Evolutionary conservation across 164 flowering plant genomes (phyloP), one percentile per base, ranked within the genome.

Genomic region (Buxus sempervirens): DNA sequence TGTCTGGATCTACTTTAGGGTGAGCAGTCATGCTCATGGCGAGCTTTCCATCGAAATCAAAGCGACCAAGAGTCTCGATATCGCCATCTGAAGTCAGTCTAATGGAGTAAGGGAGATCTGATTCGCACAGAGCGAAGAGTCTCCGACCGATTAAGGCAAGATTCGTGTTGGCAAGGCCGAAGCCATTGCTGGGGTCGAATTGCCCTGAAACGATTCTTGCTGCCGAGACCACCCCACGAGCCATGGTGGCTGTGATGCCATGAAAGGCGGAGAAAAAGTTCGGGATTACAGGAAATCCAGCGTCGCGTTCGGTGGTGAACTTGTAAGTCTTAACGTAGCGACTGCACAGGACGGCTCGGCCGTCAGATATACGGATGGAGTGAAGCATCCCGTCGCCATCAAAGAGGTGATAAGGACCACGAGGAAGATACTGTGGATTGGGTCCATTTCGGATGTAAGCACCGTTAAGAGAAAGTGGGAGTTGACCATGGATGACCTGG

Each of bases 381-480:
- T 88, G 89, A 28, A 88, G 88, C 92, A 88, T 88, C 14, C 92
- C 92, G 27, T 88, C 89, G 3, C 92, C 89, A 56, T 87, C 89
- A 53, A 87, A 82, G 21, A 82, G 79, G 58, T 85, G 89, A 78
- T 85, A 83, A 20, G 89, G 86, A 8, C 88, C 92, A 9, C 77
- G 76, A 18, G 91, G 92, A 21, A 81, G 77, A 78, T 88, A 53
- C 83, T 84, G 10, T 32, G 38, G 38, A 32, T 32, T 32, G 38
- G 38, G 38, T 32, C 38, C 38, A 32, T 32, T 32, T 3, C 88
- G 81, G 66, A 87, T 80, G 78, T 87, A 87, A 0, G 85, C 88
- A 0, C 91, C 89, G 57, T 82, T 75, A 9, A 87, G 80, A 60
- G 79, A 81, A 9, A 72, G 16, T 0, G 91, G 91, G 2, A 87